phyloP scores from a whole-genome alignment of 495 filamentous ascomycete genomes.

The Darksidea phi region DNA sequence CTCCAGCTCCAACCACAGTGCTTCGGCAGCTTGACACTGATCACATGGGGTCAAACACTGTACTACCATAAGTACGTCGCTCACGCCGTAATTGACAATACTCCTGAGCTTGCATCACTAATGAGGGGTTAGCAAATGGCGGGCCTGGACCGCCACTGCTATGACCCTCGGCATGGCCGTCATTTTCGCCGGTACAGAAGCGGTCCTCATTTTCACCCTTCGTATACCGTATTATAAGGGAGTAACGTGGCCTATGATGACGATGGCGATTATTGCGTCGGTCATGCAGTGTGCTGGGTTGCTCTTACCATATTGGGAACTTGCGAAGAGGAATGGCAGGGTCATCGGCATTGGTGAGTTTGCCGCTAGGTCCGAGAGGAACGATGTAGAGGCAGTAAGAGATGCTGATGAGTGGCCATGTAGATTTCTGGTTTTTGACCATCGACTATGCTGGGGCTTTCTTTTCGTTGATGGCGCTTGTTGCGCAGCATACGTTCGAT shows the following conservation, averaged over 20 bases:
- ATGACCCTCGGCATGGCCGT: slow-evolving; percentile 46
- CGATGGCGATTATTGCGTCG: slow-evolving; percentile 61
- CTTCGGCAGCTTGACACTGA: slow-evolving; percentile 62
- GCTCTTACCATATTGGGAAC: slow-evolving; percentile 68
- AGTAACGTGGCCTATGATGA: slow-evolving; percentile 56
- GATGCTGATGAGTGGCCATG: neutral
- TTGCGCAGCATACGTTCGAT: slow-evolving; percentile 69
- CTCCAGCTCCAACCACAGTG: slow-evolving; percentile 73
- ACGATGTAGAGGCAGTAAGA: neutral
- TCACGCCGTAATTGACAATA: slow-evolving; percentile 3
- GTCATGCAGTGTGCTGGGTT: slow-evolving; percentile 61
- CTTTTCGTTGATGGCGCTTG: slow-evolving; percentile 67
- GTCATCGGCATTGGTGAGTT: slow-evolving; percentile 59
- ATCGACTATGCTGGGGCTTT: slow-evolving; percentile 72
- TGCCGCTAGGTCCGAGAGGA: neutral
- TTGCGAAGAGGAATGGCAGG: slow-evolving; percentile 67
- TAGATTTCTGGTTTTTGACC: slow-evolving; percentile 61
- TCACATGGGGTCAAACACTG: slow-evolving; percentile 67
- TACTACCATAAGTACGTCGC: slow-evolving; percentile 58
- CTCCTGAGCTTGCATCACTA: neutral
- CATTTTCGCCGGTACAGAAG: slow-evolving; percentile 59
- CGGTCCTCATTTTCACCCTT: slow-evolving; percentile 62
- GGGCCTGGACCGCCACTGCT: slow-evolving; percentile 49
- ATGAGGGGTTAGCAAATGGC: slow-evolving; percentile 49
- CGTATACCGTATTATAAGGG: slow-evolving; percentile 55